Evolutionary conservation across 768 basidiomycete species (phyloP), one percentile per base, ranked within the genome.

Genomic region (Amylocystis lapponica): DNA sequence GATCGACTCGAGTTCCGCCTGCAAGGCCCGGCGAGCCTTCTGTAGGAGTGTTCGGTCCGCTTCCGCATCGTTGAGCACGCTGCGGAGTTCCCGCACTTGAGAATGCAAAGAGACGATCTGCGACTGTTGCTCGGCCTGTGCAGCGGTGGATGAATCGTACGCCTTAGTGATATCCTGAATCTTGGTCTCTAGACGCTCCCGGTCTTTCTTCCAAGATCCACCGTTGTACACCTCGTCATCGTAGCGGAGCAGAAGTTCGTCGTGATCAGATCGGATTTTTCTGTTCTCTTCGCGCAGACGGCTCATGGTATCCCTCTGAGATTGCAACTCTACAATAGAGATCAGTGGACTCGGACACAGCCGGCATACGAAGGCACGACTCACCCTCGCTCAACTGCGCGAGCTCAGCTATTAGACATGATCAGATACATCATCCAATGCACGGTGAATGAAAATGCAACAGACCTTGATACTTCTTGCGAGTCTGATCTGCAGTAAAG

Each of bases 191-290:
- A 91, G 68, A 10, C 86, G 82, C 46, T 91, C 88, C 61, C 81
- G 88, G 66, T 93, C 89, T 57, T 86, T 85, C 67, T 83, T 84
- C 90, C 88, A 91, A 4, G 83, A 78, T 12, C 80, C 75, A 36
- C 83, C 81, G 44, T 76, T 83, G 61, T 83, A 85, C 7, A 84
- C 72, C 54, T 89, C 87, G 48, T 87, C 83, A 47, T 89, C 84
- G 50, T 79, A 81, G 29, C 78, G 75, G 26, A 85, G 63, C 52
- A 86, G 84, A 4, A 91, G 71, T 27, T 84, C 78, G 43, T 88
- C 86, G 39, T 81, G 78, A 46, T 90, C 81, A 0, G 84, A 83
- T 12, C 84, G 79, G 36, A 81, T 69, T 56, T 84, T 86, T 47
- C 86, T 76, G 55, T 83, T 86, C 41, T 89, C 88, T 56, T 89